Conservation (phyloP, 2,329 filamentous ascomycete species). For the Neurospora sp. region DNA sequence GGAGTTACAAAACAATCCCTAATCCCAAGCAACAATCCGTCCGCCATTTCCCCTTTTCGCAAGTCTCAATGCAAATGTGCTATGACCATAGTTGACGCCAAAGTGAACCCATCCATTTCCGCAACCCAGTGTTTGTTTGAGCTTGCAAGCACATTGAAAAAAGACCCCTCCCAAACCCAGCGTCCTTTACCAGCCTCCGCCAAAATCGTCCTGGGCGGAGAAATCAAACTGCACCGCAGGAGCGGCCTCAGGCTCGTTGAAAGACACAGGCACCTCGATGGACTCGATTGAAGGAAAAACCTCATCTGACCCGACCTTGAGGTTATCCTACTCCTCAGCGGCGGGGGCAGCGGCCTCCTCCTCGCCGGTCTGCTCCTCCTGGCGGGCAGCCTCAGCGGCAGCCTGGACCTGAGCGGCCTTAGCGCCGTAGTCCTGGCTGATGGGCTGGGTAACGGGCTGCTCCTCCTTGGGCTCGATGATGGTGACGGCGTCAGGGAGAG, state of each 20-base stretch:
- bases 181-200: constrained; percentile 7
- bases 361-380: constrained; percentile 41
- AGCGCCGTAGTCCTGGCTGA: constrained; percentile 97
- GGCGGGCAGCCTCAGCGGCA: constrained; percentile 50
- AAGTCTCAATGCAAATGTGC: constrained; percentile 19
- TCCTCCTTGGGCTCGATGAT: constrained; percentile 99
- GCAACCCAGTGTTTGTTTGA: constrained; percentile 11
- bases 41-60: constrained; percentile 18
- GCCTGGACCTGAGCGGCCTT: constrained; percentile 64
- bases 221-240: not conserved
- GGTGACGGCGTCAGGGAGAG: constrained; percentile 95
- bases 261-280: constrained; percentile 5
- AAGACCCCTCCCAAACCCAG: constrained; percentile 7
- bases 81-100: constrained; percentile 21
- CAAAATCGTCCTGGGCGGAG: not conserved
- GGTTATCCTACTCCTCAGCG: constrained; percentile 33
- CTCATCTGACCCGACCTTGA: constrained; percentile 4
- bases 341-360: constrained; percentile 46
- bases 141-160: constrained; percentile 16
- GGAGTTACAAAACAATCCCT: constrained; percentile 14
- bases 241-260: constrained; percentile 1
- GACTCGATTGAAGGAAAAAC: not conserved
- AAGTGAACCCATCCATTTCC: constrained; percentile 18
- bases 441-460: constrained; percentile 85
- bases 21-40: constrained; percentile 15